Evolutionary conservation across 2,329 filamentous ascomycete species (phyloP), one percentile per base, ranked within the genome.

Genomic region (Curvularia verruculosa): DNA sequence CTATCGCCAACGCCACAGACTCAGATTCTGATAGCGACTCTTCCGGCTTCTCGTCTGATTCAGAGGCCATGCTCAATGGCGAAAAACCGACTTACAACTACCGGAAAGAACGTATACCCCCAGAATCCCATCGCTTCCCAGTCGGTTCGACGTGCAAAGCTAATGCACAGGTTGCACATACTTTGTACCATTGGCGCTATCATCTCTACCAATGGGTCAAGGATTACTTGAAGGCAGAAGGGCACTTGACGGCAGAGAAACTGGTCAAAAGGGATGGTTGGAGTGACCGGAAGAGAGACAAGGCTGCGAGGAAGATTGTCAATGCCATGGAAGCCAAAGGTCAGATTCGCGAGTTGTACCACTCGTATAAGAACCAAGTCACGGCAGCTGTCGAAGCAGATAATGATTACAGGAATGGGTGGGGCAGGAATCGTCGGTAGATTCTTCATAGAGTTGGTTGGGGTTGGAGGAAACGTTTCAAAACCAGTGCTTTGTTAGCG

Each of bases 181-280:
- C 83, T 1, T 81, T 94, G 3, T 82, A 86, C 4, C 91, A 95
- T 75, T 93, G 91, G 91, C 88, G 88, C 54, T 85, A 84, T 58
- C 84, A 87, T 44, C 84, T 94, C n/a, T 88, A 90, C 68, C 83
- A 88, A 61, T 90, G 85, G 83, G 87, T 93, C 0, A 80, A 89
- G 23, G 81, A 83, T 26, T 85, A 84, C 51, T 83, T 95, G 0
- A 75, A 81, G 23, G 74, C 74, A 1, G 81, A 87, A 56, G 86
- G 85, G 0, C 82, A 88, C 61, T 80, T 89, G 60, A 79, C 78
- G 0, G 77, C 85, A 1, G 76, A 82, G 10, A 83, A 86, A 67
- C 78, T 92, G 29, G 78, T 86, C 1, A 80, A 86, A 70, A 81
- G 89, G 8, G 86, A 87, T 55, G 80, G 79, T 54, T 84, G 86